Conservation (phyloP, 352 stramenopile genomes). For the Globisporangium carolinianum region DNA sequence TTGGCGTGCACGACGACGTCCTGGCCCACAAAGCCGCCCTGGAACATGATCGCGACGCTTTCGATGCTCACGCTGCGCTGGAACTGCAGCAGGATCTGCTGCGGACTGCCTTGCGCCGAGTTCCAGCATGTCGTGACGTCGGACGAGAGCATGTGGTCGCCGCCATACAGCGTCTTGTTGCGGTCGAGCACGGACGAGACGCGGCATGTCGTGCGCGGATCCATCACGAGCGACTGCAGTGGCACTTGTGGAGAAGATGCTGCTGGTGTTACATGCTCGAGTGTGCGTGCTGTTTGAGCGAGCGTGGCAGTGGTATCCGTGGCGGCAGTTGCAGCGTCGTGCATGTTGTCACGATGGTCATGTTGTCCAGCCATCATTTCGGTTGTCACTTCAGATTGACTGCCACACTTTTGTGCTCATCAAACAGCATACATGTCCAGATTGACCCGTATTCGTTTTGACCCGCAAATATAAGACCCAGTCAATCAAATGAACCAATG, state of each 20-base stretch:
- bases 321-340: too few species aligned
- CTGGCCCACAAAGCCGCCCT: constrained; percentile 67
- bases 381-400: too few species aligned
- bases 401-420: too few species aligned
- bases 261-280: too few species aligned
- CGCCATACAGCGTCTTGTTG: constrained; percentile 56
- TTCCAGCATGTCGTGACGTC: constrained; percentile 62
- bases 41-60: constrained; percentile 57
- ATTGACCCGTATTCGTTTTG: too few species aligned
- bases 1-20: constrained; percentile 39
- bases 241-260: not conserved
- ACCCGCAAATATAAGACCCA: too few species aligned
- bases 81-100: constrained; percentile 60
- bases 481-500: too few species aligned
- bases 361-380: too few species aligned
- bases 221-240: constrained; percentile 22
- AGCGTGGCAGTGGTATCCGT: not conserved
- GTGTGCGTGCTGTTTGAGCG: too few species aligned
- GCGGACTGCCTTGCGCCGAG: constrained; percentile 54
- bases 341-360: too few species aligned
- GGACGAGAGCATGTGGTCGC: constrained; percentile 39
- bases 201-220: constrained; percentile 40
- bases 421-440: too few species aligned
- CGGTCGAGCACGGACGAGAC: constrained; percentile 66
- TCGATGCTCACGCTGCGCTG: constrained; percentile 35